Evolutionary conservation across 441 rosid genomes (phyloP).

Genomic region (Pelargonium fulgidum): DNA sequence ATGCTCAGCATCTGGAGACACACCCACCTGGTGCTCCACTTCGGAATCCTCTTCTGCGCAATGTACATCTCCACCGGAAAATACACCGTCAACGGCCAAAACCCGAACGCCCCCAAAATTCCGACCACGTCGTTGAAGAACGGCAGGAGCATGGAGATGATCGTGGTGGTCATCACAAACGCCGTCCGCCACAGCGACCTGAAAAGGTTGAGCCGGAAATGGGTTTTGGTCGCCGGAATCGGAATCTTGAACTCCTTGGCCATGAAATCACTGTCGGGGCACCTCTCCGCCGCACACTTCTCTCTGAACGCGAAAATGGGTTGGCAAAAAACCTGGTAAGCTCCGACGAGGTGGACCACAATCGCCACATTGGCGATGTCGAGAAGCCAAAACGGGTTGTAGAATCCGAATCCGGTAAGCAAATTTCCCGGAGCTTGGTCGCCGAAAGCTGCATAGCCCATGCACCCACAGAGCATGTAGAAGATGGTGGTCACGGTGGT

Average conservation of each 20-base stretch:
- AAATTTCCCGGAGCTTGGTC: constrained; percentile 45
- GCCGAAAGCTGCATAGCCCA: constrained; percentile 56
- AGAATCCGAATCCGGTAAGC: constrained; percentile 49
- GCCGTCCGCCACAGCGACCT: constrained; percentile 32
- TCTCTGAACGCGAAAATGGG: constrained; percentile 43
- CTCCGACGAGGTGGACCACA: constrained; percentile 47
- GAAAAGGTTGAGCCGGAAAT: constrained; percentile 28
- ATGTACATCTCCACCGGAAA: constrained; percentile 50
- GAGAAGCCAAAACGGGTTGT: constrained; percentile 47
- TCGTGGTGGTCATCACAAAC: constrained; percentile 37
- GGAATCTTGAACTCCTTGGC: constrained; percentile 32
- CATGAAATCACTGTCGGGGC: constrained; percentile 33
- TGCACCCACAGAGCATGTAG: constrained; percentile 52
- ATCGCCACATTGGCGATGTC: constrained; percentile 44
- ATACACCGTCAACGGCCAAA: constrained; percentile 50
- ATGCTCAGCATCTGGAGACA: constrained; percentile 40
- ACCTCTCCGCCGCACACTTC: constrained; percentile 25
- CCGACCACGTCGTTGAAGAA: constrained; percentile 45
- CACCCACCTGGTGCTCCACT: constrained; percentile 43
- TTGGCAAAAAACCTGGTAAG: constrained; percentile 46
- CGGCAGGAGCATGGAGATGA: constrained; percentile 43
- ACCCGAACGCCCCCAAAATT: constrained; percentile 42
- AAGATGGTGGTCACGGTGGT: constrained; percentile 38
- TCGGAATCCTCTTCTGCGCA: constrained; percentile 31
- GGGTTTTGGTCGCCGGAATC: constrained; percentile 18